Conservation (phyloP, 805 yeast genomes). For the Torulaspora maleeae region DNA sequence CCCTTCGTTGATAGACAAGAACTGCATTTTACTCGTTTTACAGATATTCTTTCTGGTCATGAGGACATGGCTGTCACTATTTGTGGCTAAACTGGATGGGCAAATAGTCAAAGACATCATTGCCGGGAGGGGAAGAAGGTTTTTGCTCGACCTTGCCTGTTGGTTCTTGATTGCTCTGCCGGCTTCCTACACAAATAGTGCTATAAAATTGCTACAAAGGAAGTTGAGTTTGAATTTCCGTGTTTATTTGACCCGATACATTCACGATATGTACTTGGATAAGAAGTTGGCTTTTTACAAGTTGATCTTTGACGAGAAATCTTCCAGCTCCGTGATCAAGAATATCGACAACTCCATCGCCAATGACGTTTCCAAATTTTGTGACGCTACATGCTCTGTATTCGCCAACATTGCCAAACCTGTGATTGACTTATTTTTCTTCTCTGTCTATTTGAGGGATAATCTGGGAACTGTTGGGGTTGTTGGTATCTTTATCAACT, state of each 20-base stretch:
- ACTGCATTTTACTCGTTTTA: conserved; percentile 57
- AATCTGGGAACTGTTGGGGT: conserved; percentile 86
- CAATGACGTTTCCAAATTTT: conserved; percentile 74
- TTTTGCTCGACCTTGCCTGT: conserved; percentile 68
- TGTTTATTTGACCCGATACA: conserved; percentile 74
- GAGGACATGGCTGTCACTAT: conserved; percentile 80
- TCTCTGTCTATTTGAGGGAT: conserved; percentile 76
- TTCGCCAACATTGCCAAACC: conserved; percentile 92
- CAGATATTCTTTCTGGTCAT: conserved; percentile 72
- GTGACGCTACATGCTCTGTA: conserved; percentile 73
- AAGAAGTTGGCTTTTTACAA: conserved; percentile 78
- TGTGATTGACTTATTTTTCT: conserved; percentile 75
- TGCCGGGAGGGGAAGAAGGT: conserved; percentile 70
- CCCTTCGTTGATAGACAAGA: conserved; percentile 67
- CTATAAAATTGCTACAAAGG: conserved; percentile 74
- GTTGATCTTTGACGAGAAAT: conserved; percentile 53
- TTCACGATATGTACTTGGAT: conserved; percentile 86
- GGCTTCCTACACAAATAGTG: conserved; percentile 86
- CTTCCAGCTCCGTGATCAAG: conserved; percentile 43
- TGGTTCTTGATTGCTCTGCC: conserved; percentile 93
- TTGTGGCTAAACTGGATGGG: conserved; percentile 88
- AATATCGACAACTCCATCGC: conserved; percentile 80
- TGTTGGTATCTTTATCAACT: conserved; percentile 73
- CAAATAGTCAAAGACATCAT: conserved; percentile 86
- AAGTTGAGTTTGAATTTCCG: conserved; percentile 78